A percentile compares a stretch with the other conserved stretches of the same genome.
These are phyloP conservation scores for Escovopsis sp. DNA, from an alignment of 2,329 filamentous ascomycete species.

Conservation along the genomic window DNA sequence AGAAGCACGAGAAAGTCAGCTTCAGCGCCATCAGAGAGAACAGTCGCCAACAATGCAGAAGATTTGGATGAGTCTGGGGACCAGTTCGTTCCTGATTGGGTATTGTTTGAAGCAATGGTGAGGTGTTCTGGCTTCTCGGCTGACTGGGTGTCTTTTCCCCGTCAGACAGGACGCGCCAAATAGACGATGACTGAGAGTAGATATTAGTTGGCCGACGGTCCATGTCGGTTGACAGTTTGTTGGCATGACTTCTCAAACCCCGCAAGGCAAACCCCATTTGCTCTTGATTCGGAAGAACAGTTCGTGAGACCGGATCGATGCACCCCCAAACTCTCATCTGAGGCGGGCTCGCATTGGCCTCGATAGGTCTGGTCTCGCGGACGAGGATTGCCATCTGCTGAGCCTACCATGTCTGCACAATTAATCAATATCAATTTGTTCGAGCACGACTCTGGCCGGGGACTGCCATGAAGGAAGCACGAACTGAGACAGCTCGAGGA, in stretches of 20 bases:
- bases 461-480: no score
- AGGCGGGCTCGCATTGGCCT: constrained; percentile 16
- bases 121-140: constrained; percentile 7
- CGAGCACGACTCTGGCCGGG: no score
- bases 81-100: constrained; percentile 35
- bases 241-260: background rate
- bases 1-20: constrained; percentile 40
- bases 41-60: constrained; percentile 26
- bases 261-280: background rate
- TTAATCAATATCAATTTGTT: no score
- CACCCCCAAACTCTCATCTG: constrained; percentile 44
- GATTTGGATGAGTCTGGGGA: constrained; percentile 29
- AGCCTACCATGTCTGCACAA: constrained; percentile 26
- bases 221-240: no score
- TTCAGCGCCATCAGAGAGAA: constrained; percentile 25
- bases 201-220: no score
- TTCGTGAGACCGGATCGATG: constrained; percentile 22
- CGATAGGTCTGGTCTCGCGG: constrained; percentile 24
- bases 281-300: background rate
- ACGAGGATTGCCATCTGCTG: constrained; percentile 36
- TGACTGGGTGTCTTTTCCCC: no score
- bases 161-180: no score
- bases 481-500: no score
- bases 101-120: constrained; percentile 37
- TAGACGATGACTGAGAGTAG: no score